These are phyloP conservation scores for Wickerhamomyces ciferrii DNA, from an alignment of 805 yeast species.

Conservation along the genomic window DNA sequence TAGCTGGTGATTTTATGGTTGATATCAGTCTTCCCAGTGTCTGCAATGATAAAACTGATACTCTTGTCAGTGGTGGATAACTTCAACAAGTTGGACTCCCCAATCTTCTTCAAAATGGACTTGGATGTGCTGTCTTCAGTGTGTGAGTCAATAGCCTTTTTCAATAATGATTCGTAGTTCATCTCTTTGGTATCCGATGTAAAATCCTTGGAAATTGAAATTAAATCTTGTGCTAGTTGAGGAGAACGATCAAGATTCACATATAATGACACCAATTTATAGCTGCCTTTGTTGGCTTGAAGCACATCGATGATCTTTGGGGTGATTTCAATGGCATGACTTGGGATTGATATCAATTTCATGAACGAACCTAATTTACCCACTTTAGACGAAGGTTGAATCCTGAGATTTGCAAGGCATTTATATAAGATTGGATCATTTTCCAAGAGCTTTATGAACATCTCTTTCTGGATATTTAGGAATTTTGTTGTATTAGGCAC, in stretches of 20 bases:
- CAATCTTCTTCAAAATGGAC: not conserved
- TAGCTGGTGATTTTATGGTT: not conserved
- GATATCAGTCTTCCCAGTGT: not conserved
- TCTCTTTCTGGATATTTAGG: not conserved
- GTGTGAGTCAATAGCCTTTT: constrained; percentile 15
- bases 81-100: not conserved
- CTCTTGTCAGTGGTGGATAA: not conserved
- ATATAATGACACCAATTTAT: not conserved
- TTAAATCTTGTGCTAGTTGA: not conserved
- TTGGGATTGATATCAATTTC: not conserved
- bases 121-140: not conserved
- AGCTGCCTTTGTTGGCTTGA: not conserved
- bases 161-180: constrained; percentile 19
- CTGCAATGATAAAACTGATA: not conserved
- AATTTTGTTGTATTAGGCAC: not conserved
- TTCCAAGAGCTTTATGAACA: not conserved
- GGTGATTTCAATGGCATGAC: not conserved
- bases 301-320: not conserved
- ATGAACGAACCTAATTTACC: not conserved
- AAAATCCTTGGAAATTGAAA: not conserved
- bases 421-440: not conserved
- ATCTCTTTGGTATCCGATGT: constrained; percentile 5
- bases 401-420: not conserved
- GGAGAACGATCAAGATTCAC: not conserved
- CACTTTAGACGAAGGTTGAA: not conserved